Base-by-base conservation (phyloP, 805 yeast species). In the Kodamaea neixiangensis region DNA sequence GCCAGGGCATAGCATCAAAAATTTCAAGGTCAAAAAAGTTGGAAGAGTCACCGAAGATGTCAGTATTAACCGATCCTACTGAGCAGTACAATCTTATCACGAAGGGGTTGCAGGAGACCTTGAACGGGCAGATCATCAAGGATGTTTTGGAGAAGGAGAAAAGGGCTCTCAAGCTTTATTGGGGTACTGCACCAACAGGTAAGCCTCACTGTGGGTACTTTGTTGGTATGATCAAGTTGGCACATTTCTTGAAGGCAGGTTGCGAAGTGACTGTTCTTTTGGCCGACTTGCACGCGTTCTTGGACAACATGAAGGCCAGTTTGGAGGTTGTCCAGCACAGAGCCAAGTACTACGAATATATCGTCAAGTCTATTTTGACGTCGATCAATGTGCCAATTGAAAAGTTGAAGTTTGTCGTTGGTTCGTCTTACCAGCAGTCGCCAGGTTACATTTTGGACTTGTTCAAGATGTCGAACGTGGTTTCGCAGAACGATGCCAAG, bases 171-270 rank as follows among this genome's bases (percentile, higher is more conserved):
- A 87, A 83, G 63, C 73, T 94, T 64, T 94, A 94, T 82, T 94
- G 97, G 98, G 99, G 99, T 59, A 92, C 98, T 17, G 99, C 99
- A 6, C 98, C 99, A 54, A 94, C 99, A 3, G 99, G 99, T 48
- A 89, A 83, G 72, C 97, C 98, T 42, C 99, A 94, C 73, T 92
- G 97, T 76, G 99, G 98, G 47, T 94, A 94, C 79, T 90, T 94
- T 65, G 99, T 94, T 35, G 94, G 98, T 48, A 93, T 94, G 98
- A 87, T 96, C 54, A 93, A 94, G 70, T 73, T 94, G 60, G 98
- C 98, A 1, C 92, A 94, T 68, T 90, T 93, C 68, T 80, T 94
- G 69, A 86, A 85, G 63, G 99, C 99, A 14, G 99, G 98, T 10
- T 90, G 97, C 75, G 94, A 90, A 65, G 96, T 94, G 40, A 90